phyloP scores from a whole-genome alignment of 805 yeast genomes.

The Kluyveromyces lactis region DNA sequence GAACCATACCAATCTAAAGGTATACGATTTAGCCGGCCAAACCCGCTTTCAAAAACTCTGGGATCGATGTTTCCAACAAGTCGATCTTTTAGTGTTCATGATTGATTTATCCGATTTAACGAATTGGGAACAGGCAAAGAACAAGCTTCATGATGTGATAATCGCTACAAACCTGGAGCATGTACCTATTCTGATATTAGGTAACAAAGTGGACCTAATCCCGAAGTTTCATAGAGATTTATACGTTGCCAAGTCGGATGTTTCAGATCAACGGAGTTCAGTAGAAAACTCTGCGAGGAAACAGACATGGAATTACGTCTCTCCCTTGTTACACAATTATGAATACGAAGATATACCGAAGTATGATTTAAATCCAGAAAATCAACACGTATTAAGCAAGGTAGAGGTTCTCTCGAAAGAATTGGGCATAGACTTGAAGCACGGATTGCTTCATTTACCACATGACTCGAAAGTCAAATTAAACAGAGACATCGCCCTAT shows the following conservation, averaged over 20 bases:
- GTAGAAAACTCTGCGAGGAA: not conserved
- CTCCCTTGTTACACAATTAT: constrained; percentile 13
- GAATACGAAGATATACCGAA: constrained; percentile 13
- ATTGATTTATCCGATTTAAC: constrained; percentile 17
- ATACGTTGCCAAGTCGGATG: not conserved
- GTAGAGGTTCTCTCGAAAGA: constrained; percentile 15
- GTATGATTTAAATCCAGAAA: constrained; percentile 9
- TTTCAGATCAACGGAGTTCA: not conserved
- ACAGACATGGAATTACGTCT: constrained; percentile 6
- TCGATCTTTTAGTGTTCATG: constrained; percentile 16
- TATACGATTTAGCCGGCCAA: constrained; percentile 19
- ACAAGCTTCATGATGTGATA: constrained; percentile 11
- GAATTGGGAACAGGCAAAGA: constrained; percentile 11
- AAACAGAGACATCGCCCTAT: constrained; percentile 16
- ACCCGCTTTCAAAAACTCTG: constrained; percentile 17
- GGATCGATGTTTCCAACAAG: constrained; percentile 16
- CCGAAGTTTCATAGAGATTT: not conserved
- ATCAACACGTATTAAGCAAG: constrained; percentile 13
- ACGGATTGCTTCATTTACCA: constrained; percentile 12
- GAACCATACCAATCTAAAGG: constrained; percentile 9
- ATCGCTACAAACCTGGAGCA: constrained; percentile 14
- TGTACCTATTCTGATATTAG: constrained; percentile 15
- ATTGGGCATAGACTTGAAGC: constrained; percentile 15
- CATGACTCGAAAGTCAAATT: constrained; percentile 6
- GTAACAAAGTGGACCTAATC: constrained; percentile 17